These are phyloP conservation scores for Fagus crenata DNA, from an alignment of 306 rosid genomes.

Conservation along the genomic window DNA sequence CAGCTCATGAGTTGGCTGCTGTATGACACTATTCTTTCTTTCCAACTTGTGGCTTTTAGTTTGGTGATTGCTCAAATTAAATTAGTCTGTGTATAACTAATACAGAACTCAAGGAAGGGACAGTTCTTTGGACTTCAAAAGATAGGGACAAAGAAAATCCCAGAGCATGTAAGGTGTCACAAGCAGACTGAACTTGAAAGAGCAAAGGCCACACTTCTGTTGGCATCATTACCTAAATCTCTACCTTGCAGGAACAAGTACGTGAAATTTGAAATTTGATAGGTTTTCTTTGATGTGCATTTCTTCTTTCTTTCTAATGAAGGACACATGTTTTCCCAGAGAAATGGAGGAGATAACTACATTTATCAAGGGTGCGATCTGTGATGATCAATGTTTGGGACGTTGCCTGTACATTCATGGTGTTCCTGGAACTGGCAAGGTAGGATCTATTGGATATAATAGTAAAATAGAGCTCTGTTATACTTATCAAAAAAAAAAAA, in stretches of 20 bases:
- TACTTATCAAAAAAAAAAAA: too few relatives aligned
- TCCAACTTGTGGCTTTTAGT: conserved; percentile 21
- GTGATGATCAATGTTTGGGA: conserved; percentile 85
- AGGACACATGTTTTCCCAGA: conserved; percentile 39
- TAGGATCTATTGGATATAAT: conserved; percentile 25
- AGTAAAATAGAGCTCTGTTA: background rate
- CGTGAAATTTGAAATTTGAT: conserved; percentile 36
- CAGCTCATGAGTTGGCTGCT: conserved; percentile 65
- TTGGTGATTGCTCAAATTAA: conserved; percentile 32
- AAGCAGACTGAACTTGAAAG: conserved; percentile 86
- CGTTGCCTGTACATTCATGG: conserved; percentile 93
- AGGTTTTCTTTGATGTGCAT: conserved; percentile 15
- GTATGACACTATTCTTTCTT: conserved; percentile 51
- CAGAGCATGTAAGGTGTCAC: conserved; percentile 75
- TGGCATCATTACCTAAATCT: conserved; percentile 81
- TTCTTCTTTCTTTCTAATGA: conserved; percentile 24
- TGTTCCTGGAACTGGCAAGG: conserved; percentile 99
- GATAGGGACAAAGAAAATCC: conserved; percentile 79
- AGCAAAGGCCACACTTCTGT: conserved; percentile 83
- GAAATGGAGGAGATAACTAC: conserved; percentile 83
- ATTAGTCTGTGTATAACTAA: conserved; percentile 22
- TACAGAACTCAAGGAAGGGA: conserved; percentile 76
- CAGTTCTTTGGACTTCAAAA: conserved; percentile 81
- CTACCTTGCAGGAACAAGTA: conserved; percentile 91
- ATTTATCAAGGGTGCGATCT: conserved; percentile 80